Conservation (phyloP, 106 monocot species). For the Dendrobium officinale region DNA sequence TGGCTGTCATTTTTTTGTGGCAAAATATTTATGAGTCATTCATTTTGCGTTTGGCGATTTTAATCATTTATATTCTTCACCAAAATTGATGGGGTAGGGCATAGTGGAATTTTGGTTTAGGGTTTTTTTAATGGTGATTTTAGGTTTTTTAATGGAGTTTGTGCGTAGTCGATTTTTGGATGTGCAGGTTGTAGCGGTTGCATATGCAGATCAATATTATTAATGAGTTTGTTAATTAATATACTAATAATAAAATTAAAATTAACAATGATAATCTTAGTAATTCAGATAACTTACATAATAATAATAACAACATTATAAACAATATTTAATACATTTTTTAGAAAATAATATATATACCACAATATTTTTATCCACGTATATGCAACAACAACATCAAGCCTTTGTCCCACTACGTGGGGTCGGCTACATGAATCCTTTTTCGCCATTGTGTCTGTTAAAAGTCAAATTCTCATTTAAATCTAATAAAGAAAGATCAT, state of each 20-base stretch:
- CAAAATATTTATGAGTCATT: background rate
- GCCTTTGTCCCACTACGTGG: too few relatives aligned
- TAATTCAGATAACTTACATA: background rate
- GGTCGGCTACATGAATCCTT: too few relatives aligned
- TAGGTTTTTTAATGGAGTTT: too few relatives aligned
- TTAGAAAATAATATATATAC: background rate
- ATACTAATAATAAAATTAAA: background rate
- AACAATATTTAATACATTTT: background rate
- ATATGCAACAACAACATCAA: background rate
- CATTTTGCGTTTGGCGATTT: background rate
- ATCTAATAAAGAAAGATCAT: too few relatives aligned
- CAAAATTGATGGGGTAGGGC: background rate
- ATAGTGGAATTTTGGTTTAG: background rate
- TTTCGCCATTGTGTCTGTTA: too few relatives aligned
- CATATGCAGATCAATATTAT: background rate
- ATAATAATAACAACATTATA: background rate
- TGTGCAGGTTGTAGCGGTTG: too few relatives aligned
- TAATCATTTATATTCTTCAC: background rate
- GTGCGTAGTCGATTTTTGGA: too few relatives aligned
- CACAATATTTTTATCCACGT: background rate
- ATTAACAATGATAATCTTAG: background rate
- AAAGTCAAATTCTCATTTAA: too few relatives aligned
- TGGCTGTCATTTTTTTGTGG: background rate
- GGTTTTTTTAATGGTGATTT: background rate
- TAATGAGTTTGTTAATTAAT: background rate